Base-by-base conservation (phyloP, 2,329 filamentous ascomycete species). In the Nemania abortiva region DNA sequence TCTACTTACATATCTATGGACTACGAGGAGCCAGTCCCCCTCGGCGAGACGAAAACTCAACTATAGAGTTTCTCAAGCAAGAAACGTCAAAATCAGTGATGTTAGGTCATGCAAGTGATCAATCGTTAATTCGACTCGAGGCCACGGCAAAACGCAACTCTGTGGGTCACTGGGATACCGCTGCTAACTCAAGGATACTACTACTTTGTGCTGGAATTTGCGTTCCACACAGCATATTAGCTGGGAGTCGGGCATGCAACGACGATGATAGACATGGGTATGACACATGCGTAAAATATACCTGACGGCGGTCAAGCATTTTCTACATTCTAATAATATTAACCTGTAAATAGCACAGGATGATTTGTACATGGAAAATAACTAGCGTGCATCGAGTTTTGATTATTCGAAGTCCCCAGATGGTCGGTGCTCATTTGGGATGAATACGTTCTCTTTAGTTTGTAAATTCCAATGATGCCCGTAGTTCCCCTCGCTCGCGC, bases 121-220 rank as follows among this genome's bases (percentile, higher is more conserved):
- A 73, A 71, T 72, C 59, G 66, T 65, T 66, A 69, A 66, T 66
- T 66, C 66, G 70, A 53, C 29, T 59, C 7, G 53, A 70, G n/a
- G 53, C 52, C 68, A 63, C 60, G 64, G 68, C 58, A 63, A 45
- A 49, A 31, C 64, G 53, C 37, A 72, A 73, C 67, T 56, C 50
- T n/a, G 63, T 66, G 6, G 27, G 24, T 55, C 10, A 66, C 74
- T 50, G 50, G 74, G 73, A 73, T 74, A 76, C 70, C 74, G 71
- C 59, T 74, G 72, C 57, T 49, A 75, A 65, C 53, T 57, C 49
- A 65, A 64, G 47, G 37, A 66, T 59, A 7, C n/a, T 59, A 61
- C 42, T 52, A 39, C 66, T 66, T 56, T 58, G 45, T 24, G 52
- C 62, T 27, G 58, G 62, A 60, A 68, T 42, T 66, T 66, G 65